A percentile compares a stretch with the other conserved stretches of the same genome.
Evolutionary conservation across 2,329 filamentous ascomycete genomes (phyloP).

Genomic region (Scolecobasidium constrictum): DNA sequence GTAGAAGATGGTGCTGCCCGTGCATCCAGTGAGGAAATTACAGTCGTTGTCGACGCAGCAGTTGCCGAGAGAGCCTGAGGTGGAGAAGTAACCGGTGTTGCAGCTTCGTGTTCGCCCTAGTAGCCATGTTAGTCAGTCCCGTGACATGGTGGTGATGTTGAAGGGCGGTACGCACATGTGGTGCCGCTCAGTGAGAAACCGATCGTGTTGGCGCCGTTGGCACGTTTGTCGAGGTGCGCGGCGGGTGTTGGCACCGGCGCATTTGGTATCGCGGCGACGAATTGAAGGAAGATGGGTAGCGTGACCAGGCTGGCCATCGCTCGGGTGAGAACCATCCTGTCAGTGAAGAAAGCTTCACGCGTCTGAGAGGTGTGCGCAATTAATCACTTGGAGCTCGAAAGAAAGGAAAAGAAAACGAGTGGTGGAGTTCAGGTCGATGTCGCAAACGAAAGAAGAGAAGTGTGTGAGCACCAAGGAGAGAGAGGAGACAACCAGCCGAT

Average conservation of each 20-base stretch:
- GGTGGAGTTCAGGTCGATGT: too few species aligned
- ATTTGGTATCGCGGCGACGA: constrained; percentile 3
- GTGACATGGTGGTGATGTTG: too few species aligned
- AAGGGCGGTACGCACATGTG: constrained; percentile 2
- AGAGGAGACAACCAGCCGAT: too few species aligned
- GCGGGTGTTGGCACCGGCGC: background rate
- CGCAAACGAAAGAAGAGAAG: too few species aligned
- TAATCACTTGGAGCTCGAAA: too few species aligned
- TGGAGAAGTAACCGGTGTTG: constrained; percentile 7
- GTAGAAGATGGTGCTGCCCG: constrained; percentile 1
- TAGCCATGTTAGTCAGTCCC: background rate
- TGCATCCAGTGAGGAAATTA: constrained; percentile 3
- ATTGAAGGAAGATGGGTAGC: background rate
- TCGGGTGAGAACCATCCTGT: background rate
- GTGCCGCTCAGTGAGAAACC: constrained; percentile 4
- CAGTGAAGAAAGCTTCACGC: background rate
- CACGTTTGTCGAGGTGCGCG: constrained; percentile 1
- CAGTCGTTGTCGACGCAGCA: constrained; percentile 2
- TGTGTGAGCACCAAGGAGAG: too few species aligned
- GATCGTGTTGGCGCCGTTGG: constrained; percentile 8
- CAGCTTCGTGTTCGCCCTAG: constrained; percentile 6
- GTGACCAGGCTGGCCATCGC: background rate
- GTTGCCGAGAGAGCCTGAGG: constrained; percentile 2
- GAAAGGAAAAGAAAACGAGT: too few species aligned
- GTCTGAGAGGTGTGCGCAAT: too few species aligned